These are phyloP conservation scores for Atkinsonella hypoxylon DNA, from an alignment of 2,329 filamentous ascomycete genomes.

Conservation along the genomic window DNA sequence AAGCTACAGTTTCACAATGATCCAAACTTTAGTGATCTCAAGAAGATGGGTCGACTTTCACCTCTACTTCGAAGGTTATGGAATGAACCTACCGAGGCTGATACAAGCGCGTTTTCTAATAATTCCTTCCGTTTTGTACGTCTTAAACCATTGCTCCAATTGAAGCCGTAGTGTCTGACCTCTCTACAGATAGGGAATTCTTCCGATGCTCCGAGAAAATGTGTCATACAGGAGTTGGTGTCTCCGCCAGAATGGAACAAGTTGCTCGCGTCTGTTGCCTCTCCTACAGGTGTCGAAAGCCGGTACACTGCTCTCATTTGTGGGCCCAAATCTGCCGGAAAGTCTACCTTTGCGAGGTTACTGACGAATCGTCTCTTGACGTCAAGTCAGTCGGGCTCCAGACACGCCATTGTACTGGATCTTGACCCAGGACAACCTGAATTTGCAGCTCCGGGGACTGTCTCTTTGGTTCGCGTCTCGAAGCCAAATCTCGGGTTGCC, in stretches of 20 bases:
- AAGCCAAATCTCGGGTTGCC: slow-evolving; percentile 52
- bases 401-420: slow-evolving; percentile 44
- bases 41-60: slow-evolving; percentile 45
- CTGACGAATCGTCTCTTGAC: slow-evolving; percentile 57
- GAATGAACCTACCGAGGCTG: slow-evolving; percentile 31
- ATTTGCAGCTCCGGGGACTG: slow-evolving; percentile 55
- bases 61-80: slow-evolving; percentile 57
- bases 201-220: slow-evolving; percentile 37
- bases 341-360: slow-evolving; percentile 61
- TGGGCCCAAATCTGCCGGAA: slow-evolving; percentile 61
- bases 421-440: slow-evolving; percentile 70
- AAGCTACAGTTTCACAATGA: slow-evolving; percentile 45
- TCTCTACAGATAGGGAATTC: slow-evolving; percentile 37
- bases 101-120: slow-evolving; percentile 9
- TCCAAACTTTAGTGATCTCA: slow-evolving; percentile 34
- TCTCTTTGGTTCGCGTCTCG: slow-evolving; percentile 53
- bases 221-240: slow-evolving; percentile 39
- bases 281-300: slow-evolving; percentile 17
- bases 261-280: slow-evolving; percentile 35
- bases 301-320: slow-evolving; percentile 44
- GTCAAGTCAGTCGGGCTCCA: slow-evolving; percentile 9
- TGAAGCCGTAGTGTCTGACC: slow-evolving; percentile 12
- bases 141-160: background rate
- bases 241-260: slow-evolving; percentile 51
- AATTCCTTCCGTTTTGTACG: slow-evolving; percentile 40